Conservation (phyloP, 345 rosid genomes). For the Schrenkiella parvula region DNA sequence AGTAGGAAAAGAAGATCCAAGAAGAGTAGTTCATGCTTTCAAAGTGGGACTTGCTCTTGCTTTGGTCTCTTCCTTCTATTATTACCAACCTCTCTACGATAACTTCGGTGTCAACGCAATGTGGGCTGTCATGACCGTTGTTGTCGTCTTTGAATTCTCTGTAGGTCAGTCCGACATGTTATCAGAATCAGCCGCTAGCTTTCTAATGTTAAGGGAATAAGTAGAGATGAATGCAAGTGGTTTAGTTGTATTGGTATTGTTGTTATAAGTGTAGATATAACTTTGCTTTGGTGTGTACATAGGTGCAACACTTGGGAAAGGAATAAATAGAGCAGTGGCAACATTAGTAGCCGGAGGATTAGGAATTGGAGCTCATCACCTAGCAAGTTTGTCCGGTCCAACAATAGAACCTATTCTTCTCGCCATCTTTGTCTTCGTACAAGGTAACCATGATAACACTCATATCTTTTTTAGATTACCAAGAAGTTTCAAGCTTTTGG, state of each 20-base stretch:
- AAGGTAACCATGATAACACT: constrained; percentile 35
- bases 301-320: constrained; percentile 69
- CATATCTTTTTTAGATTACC: neutral
- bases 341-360: constrained; percentile 65
- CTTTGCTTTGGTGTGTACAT: neutral
- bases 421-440: constrained; percentile 58
- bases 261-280: neutral
- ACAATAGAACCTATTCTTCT: constrained; percentile 56
- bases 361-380: constrained; percentile 62
- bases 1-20: constrained; percentile 58
- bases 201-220: neutral
- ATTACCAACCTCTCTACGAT: constrained; percentile 55
- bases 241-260: neutral
- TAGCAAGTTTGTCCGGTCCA: constrained; percentile 54
- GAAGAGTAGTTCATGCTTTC: constrained; percentile 62
- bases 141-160: constrained; percentile 70
- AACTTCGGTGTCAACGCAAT: constrained; percentile 63
- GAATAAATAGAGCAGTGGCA: constrained; percentile 66
- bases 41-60: constrained; percentile 73
- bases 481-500: neutral
- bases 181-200: neutral
- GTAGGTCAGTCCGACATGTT: constrained; percentile 46
- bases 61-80: constrained; percentile 62
- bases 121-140: constrained; percentile 85
- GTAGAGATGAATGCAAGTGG: neutral